Conservation (phyloP, 441 rosid species). For the Gossypium schwendimanii region DNA sequence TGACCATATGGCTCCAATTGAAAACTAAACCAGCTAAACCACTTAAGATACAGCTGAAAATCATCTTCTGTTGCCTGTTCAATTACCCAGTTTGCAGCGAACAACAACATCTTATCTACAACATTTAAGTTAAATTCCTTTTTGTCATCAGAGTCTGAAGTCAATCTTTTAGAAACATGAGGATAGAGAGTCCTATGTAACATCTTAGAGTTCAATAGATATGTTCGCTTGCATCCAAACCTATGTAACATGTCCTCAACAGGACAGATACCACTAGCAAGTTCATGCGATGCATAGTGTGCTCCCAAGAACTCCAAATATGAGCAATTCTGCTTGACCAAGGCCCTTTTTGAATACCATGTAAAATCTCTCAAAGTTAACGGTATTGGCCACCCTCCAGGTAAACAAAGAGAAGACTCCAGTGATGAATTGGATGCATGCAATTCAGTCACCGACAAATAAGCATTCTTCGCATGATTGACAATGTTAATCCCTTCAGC, state of each 20-base stretch:
- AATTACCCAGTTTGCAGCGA: slow-evolving; percentile 72
- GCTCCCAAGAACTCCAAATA: slow-evolving; percentile 77
- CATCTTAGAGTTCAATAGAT: slow-evolving; percentile 31
- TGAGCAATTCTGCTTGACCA: slow-evolving; percentile 76
- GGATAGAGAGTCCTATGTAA: slow-evolving; percentile 40
- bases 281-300: slow-evolving; percentile 41
- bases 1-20: slow-evolving; percentile 39
- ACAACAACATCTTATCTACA: slow-evolving; percentile 45
- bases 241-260: slow-evolving; percentile 23
- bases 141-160: slow-evolving; percentile 17
- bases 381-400: slow-evolving; percentile 91
- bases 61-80: slow-evolving; percentile 80
- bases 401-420: slow-evolving; percentile 41
- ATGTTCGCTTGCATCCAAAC: slow-evolving; percentile 21
- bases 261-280: slow-evolving; percentile 22
- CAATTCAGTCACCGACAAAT: slow-evolving; percentile 37
- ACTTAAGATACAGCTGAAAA: slow-evolving; percentile 54
- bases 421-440: slow-evolving; percentile 26
- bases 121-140: slow-evolving; percentile 24
- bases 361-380: slow-evolving; percentile 53
- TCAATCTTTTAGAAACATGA: slow-evolving; percentile 27
- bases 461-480: slow-evolving; percentile 41
- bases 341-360: slow-evolving; percentile 57
- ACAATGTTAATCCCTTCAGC: slow-evolving; percentile 55
- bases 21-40: slow-evolving; percentile 67